These are phyloP conservation scores for Rhizomucor miehei DNA, from an alignment of 371 early-diverging fungal species.

Conservation along the genomic window DNA sequence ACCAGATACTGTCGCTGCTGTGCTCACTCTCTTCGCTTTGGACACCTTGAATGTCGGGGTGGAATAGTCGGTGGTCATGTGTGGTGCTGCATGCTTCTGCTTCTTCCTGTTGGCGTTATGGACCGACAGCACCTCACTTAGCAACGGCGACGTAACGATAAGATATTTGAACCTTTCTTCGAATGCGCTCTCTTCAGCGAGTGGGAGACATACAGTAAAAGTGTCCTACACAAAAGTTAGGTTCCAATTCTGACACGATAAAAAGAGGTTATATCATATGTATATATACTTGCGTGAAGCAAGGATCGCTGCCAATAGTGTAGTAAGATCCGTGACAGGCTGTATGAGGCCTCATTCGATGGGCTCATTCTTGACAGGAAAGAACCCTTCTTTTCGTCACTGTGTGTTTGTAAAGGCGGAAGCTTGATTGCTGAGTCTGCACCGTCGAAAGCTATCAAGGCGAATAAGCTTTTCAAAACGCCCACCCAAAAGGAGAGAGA, in stretches of 20 bases:
- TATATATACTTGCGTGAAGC: conserved; percentile 24
- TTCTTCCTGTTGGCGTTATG: conserved; percentile 38
- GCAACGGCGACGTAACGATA: conserved; percentile 60
- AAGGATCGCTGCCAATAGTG: conserved; percentile 38
- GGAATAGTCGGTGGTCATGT: conserved; percentile 12
- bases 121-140: conserved; percentile 48
- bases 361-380: conserved; percentile 1
- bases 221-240: conserved; percentile 21
- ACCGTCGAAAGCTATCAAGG: conserved; percentile 39
- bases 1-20: conserved; percentile 13
- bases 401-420: conserved; percentile 16
- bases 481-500: background rate
- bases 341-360: conserved; percentile 6
- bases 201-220: conserved; percentile 38
- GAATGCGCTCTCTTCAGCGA: conserved; percentile 57
- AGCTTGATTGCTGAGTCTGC: conserved; percentile 36
- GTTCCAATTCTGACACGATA: no score
- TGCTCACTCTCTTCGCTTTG: conserved; percentile 9
- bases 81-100: conserved; percentile 19
- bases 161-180: conserved; percentile 68
- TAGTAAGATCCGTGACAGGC: conserved; percentile 12
- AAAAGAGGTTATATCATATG: no score
- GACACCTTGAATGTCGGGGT: conserved; percentile 7
- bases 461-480: background rate
- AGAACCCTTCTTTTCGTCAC: background rate